A percentile compares a stretch with the other conserved stretches of the same genome.
These are phyloP conservation scores for Colletotrichum tropicale DNA, from an alignment of 2,329 filamentous ascomycete species.

Conservation along the genomic window DNA sequence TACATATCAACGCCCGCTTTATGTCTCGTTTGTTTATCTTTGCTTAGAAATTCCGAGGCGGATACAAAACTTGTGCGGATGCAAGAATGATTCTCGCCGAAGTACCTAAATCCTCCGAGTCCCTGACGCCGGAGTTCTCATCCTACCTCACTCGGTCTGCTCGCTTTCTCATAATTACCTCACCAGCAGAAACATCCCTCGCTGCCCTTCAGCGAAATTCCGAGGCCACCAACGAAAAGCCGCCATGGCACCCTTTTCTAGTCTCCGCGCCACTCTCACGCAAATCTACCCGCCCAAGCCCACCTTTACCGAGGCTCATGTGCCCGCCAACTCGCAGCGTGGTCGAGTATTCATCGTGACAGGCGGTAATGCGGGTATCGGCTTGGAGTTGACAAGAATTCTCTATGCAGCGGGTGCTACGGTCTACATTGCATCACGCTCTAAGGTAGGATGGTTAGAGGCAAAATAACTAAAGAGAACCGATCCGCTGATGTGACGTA, in stretches of 20 bases:
- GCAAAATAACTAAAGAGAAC: background rate
- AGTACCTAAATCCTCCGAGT: background rate
- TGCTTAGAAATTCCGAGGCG: background rate
- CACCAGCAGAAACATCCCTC: background rate
- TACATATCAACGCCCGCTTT: background rate
- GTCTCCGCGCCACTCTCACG: background rate
- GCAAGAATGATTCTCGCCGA: background rate
- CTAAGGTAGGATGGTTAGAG: slow-evolving; percentile 19
- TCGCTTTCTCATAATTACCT: background rate
- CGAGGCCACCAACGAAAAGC: background rate
- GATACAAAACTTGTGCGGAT: background rate
- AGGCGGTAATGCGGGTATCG: slow-evolving; percentile 42
- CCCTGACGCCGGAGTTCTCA: background rate
- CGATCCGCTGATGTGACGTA: background rate
- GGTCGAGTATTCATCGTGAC: slow-evolving; percentile 53
- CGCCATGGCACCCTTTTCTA: background rate
- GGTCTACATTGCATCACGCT: slow-evolving; percentile 57
- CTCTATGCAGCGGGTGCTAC: slow-evolving; percentile 57
- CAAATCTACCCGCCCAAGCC: slow-evolving; percentile 26
- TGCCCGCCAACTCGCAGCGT: slow-evolving; percentile 25
- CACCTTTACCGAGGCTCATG: slow-evolving; percentile 27
- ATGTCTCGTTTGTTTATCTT: too few species aligned
- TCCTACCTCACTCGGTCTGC: background rate
- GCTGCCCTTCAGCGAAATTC: background rate
- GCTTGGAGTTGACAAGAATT: slow-evolving; percentile 54